Conservation (phyloP, 2,329 filamentous ascomycete species). For the Ampelomyces quisqualis region DNA sequence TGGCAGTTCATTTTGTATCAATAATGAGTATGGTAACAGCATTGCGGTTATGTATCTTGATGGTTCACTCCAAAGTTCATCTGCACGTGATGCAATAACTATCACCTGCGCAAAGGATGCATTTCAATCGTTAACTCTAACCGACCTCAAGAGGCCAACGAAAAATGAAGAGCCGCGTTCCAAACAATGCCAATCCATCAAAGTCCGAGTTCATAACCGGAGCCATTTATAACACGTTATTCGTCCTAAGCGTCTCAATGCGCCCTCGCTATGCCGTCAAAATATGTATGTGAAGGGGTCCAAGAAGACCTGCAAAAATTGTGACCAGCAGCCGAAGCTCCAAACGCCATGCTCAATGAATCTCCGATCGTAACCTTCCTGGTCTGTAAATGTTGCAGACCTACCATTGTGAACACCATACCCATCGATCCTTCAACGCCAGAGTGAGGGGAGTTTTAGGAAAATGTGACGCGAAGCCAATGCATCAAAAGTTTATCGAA, state of each 20-base stretch:
- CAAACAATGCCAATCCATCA: constrained; percentile 1
- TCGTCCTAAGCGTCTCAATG: constrained; percentile 10
- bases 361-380: not conserved
- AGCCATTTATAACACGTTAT: not conserved
- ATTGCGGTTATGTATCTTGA: too few relatives aligned
- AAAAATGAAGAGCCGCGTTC: not conserved
- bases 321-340: constrained; percentile 1
- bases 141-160: not conserved
- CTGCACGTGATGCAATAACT: too few relatives aligned
- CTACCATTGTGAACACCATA: too few relatives aligned
- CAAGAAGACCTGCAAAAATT: not conserved
- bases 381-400: too few relatives aligned
- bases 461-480: not conserved
- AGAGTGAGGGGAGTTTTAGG: too few relatives aligned
- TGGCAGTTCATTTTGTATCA: too few relatives aligned
- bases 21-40: too few relatives aligned
- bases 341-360: constrained; percentile 3
- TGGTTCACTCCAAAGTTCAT: too few relatives aligned
- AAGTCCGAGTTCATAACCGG: not conserved
- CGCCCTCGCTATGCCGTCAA: constrained; percentile 24
- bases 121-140: too few relatives aligned
- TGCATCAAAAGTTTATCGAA: constrained; percentile 5
- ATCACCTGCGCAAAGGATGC: too few relatives aligned
- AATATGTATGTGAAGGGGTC: constrained; percentile 9
- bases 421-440: too few relatives aligned